Evolutionary conservation across 805 yeast genomes (phyloP).

Genomic region (Ogataea thermomethanolica): DNA sequence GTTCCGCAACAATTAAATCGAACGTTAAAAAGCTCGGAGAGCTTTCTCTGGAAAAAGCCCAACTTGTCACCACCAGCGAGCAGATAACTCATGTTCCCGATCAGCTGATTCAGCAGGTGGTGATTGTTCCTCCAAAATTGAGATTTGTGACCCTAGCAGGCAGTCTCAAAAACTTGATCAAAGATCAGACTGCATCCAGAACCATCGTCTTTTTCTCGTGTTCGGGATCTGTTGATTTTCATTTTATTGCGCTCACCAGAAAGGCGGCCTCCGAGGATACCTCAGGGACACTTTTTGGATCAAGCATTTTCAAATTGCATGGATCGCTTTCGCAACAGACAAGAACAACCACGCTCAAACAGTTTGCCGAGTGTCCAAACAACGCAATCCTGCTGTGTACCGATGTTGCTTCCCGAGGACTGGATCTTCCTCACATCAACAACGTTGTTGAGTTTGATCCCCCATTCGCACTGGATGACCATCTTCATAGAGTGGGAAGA

Average conservation of each 20-base stretch:
- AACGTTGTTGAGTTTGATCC: constrained; percentile 92
- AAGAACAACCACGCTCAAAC: constrained; percentile 72
- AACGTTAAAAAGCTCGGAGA: constrained; percentile 80
- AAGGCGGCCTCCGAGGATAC: constrained; percentile 21
- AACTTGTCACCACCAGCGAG: constrained; percentile 50
- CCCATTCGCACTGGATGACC: constrained; percentile 91
- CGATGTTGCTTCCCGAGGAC: constrained; percentile 96
- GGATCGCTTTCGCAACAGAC: constrained; percentile 86
- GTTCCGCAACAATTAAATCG: constrained; percentile 91
- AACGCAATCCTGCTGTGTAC: constrained; percentile 78
- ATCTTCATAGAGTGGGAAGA: constrained; percentile 94
- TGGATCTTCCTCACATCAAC: constrained; percentile 84
- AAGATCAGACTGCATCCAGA: constrained; percentile 36
- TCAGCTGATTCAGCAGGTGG: constrained; percentile 75
- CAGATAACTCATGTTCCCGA: constrained; percentile 66
- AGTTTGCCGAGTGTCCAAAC: constrained; percentile 46
- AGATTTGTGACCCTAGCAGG: constrained; percentile 80
- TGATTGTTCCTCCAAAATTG: constrained; percentile 90
- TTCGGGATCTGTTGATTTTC: constrained; percentile 95
- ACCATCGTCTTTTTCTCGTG: constrained; percentile 89
- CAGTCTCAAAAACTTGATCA: constrained; percentile 48
- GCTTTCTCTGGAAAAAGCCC: constrained; percentile 68
- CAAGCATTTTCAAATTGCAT: constrained; percentile 66
- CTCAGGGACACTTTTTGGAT: constrained; percentile 33
- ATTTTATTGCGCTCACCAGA: constrained; percentile 69